phyloP scores from a whole-genome alignment of 169 alveolate genomes.

The Prorocentrum cordatum region DNA sequence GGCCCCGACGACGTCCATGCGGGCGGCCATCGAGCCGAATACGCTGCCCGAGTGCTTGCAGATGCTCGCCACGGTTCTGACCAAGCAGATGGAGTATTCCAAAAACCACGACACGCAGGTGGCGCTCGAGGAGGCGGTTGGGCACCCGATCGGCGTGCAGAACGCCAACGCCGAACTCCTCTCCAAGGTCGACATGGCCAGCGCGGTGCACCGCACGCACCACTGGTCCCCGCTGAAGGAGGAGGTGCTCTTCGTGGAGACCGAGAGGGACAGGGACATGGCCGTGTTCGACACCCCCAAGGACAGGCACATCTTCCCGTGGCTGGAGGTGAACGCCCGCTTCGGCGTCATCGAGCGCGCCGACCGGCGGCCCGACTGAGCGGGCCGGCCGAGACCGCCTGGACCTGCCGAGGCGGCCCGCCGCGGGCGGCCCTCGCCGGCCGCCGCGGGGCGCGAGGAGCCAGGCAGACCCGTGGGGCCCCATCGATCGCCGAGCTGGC shows the following conservation, averaged over 20 bases:
- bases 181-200: conserved; percentile 9
- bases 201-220: conserved; percentile 41
- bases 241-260: conserved; percentile 38
- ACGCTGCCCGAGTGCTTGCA: conserved; percentile 20
- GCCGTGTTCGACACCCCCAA: conserved; percentile 54
- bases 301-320: conserved; percentile 35
- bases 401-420: too few species aligned
- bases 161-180: background rate
- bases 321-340: conserved; percentile 52
- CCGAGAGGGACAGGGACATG: background rate
- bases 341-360: too few species aligned
- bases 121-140: conserved; percentile 48
- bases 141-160: conserved; percentile 16
- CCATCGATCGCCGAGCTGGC: too few species aligned
- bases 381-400: too few species aligned
- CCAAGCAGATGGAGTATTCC: conserved; percentile 48
- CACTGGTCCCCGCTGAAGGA: conserved; percentile 57
- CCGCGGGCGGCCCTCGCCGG: too few species aligned
- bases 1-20: conserved; percentile 35
- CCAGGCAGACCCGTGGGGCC: too few species aligned
- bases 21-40: conserved; percentile 26
- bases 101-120: conserved; percentile 50
- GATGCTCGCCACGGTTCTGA: background rate
- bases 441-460: too few species aligned
- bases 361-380: too few species aligned